Conservation (phyloP, 2,329 filamentous ascomycete genomes). For the Lecanicillium sp. region DNA sequence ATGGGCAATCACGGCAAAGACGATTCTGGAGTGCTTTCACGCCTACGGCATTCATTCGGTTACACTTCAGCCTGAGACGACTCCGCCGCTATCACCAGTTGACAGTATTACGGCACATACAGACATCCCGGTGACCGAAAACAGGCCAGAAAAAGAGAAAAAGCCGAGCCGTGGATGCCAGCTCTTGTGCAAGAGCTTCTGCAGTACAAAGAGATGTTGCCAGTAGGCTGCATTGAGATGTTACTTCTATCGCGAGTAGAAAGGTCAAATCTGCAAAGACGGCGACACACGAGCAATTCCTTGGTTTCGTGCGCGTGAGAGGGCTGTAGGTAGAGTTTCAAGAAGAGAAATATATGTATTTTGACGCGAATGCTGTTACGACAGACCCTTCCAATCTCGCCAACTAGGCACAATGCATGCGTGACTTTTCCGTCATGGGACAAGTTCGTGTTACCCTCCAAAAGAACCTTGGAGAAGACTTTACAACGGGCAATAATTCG, state of each 20-base stretch:
- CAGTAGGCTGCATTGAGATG: neutral
- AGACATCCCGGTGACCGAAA: too few relatives aligned
- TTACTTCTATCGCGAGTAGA: too few relatives aligned
- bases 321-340: too few relatives aligned
- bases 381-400: neutral
- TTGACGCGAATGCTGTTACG: neutral
- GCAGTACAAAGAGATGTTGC: conserved; percentile 48
- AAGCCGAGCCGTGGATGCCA: conserved; percentile 35
- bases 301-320: too few relatives aligned
- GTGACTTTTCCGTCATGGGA: conserved; percentile 1
- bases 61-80: conserved; percentile 61
- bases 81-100: conserved; percentile 10
- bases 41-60: conserved; percentile 67
- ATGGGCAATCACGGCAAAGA: conserved; percentile 56
- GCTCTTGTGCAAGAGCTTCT: conserved; percentile 45
- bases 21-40: conserved; percentile 63
- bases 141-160: conserved; percentile 20
- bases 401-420: neutral
- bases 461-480: neutral
- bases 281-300: neutral
- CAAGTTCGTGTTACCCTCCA: neutral
- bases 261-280: neutral
- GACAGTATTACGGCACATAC: neutral
- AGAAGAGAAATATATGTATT: neutral
- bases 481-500: neutral